Percentiles rank a stretch among this genome's conserved stretches.
Conservation (phyloP, 2,329 filamentous ascomycete species). For the Alternaria panax region DNA sequence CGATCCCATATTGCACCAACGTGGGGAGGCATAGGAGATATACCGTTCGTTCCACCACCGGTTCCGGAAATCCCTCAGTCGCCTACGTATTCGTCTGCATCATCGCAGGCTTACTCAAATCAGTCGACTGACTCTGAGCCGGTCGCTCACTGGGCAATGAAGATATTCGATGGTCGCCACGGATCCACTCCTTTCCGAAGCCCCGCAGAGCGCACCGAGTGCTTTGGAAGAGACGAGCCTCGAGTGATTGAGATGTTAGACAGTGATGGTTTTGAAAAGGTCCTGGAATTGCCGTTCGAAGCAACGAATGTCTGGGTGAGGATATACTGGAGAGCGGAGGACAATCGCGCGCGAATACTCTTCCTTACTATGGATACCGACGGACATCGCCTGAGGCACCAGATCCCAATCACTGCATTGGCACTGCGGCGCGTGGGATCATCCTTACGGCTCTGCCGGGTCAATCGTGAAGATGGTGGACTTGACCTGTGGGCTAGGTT, state of each 20-base stretch:
- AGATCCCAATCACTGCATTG: slow-evolving; percentile 59
- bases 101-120: slow-evolving; percentile 51
- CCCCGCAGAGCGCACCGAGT: slow-evolving; percentile 43
- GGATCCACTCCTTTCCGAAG: slow-evolving; percentile 47
- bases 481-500: slow-evolving; percentile 62
- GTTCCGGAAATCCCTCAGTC: slow-evolving; percentile 52
- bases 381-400: slow-evolving; percentile 54
- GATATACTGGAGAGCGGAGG: slow-evolving; percentile 60
- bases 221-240: slow-evolving; percentile 47
- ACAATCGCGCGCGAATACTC: slow-evolving; percentile 62
- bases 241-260: slow-evolving; percentile 44
- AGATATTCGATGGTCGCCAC: slow-evolving; percentile 54
- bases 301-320: slow-evolving; percentile 55
- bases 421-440: slow-evolving; percentile 52
- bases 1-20: slow-evolving; percentile 27
- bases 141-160: slow-evolving; percentile 53
- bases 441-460: slow-evolving; percentile 51
- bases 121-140: slow-evolving; percentile 45
- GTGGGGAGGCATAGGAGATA: slow-evolving; percentile 36
- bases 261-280: slow-evolving; percentile 52
- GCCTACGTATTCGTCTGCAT: slow-evolving; percentile 54
- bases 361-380: slow-evolving; percentile 56
- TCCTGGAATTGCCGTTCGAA: slow-evolving; percentile 57
- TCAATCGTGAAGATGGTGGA: slow-evolving; percentile 50
- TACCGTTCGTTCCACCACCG: slow-evolving; percentile 45